Conservation (phyloP, 176 grass and related monocot species). For the Aechmea fasciata region DNA sequence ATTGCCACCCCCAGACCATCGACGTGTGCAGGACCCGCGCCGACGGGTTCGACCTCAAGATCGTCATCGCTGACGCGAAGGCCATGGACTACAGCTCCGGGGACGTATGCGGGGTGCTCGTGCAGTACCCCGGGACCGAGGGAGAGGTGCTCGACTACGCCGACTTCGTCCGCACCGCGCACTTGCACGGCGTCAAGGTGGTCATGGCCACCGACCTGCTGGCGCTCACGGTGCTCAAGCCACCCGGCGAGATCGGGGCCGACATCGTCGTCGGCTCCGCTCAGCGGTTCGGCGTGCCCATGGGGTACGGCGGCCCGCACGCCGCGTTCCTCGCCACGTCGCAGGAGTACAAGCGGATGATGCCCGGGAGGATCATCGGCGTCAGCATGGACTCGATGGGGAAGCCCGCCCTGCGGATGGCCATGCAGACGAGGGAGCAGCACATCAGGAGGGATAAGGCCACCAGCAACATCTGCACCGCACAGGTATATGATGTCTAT, state of each 20-base stretch:
- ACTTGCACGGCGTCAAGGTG: slow-evolving; percentile 78
- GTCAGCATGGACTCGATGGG: slow-evolving; percentile 79
- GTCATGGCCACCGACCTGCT: slow-evolving; percentile 95
- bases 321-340: slow-evolving; percentile 92
- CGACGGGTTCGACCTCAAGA: slow-evolving; percentile 61
- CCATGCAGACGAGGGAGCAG: slow-evolving; percentile 98
- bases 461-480: slow-evolving; percentile 98
- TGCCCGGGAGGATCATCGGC: slow-evolving; percentile 91
- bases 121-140: slow-evolving; percentile 90
- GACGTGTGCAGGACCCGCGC: slow-evolving; percentile 87
- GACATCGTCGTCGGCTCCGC: slow-evolving; percentile 95
- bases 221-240: slow-evolving; percentile 65
- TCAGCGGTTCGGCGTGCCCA: slow-evolving; percentile 93
- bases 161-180: slow-evolving; percentile 74
- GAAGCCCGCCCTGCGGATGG: slow-evolving; percentile 89
- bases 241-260: slow-evolving; percentile 83
- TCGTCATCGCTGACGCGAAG: slow-evolving; percentile 61
- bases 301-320: slow-evolving; percentile 96
- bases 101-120: slow-evolving; percentile 85
- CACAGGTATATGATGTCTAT: slow-evolving; percentile 45
- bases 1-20: slow-evolving; percentile 92
- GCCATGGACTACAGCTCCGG: slow-evolving; percentile 69
- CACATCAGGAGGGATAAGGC: slow-evolving; percentile 97
- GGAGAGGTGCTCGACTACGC: slow-evolving; percentile 86
- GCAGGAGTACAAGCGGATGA: slow-evolving; percentile 94